Evolutionary conservation across 2,329 filamentous ascomycete species (phyloP).

Genomic region (Lithohypha guttulata): DNA sequence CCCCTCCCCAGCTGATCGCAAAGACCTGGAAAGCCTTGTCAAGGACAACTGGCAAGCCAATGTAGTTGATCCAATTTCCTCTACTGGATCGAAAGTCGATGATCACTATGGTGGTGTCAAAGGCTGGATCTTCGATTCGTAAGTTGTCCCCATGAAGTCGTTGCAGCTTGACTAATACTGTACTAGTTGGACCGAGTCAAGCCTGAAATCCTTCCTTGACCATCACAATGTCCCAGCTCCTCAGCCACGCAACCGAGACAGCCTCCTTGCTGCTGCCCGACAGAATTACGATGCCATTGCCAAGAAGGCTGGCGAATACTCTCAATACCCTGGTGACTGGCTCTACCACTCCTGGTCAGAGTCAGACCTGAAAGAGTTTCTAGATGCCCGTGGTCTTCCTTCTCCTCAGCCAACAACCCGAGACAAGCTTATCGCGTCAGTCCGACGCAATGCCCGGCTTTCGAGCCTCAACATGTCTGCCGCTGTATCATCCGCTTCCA

Average conservation of each 20-base stretch:
- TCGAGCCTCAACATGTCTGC: constrained; percentile 60
- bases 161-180: constrained; percentile 27
- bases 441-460: constrained; percentile 81
- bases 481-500: constrained; percentile 48
- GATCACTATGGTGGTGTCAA: constrained; percentile 61
- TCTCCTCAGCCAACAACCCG: constrained; percentile 74
- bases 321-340: constrained; percentile 89
- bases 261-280: constrained; percentile 64
- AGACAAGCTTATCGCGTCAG: constrained; percentile 76
- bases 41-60: constrained; percentile 79
- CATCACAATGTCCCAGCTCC: constrained; percentile 80
- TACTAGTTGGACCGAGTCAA: constrained; percentile 75
- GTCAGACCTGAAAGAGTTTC: constrained; percentile 86
- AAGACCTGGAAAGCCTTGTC: constrained; percentile 85
- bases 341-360: constrained; percentile 84
- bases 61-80: constrained; percentile 61
- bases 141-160: constrained; percentile 24
- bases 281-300: constrained; percentile 71
- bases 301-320: constrained; percentile 63
- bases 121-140: constrained; percentile 87
- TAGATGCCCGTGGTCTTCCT: constrained; percentile 70
- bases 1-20: constrained; percentile 80
- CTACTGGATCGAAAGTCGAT: constrained; percentile 66
- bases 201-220: constrained; percentile 87
- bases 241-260: constrained; percentile 76